Conservation (phyloP, 2,329 filamentous ascomycete genomes). For the Cadophora malorum region DNA sequence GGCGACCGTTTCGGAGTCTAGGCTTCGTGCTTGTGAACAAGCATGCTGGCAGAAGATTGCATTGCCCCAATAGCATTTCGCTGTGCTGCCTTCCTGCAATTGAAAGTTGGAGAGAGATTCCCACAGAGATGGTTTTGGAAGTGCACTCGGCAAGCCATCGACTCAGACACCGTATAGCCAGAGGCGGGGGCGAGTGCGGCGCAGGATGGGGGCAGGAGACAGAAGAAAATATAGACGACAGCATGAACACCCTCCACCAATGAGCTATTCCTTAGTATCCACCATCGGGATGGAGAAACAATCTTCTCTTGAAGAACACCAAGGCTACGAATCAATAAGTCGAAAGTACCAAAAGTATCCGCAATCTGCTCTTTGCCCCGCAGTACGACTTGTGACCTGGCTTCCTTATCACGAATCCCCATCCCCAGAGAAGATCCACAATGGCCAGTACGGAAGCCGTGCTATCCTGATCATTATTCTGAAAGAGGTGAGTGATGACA, state of each 20-base stretch:
- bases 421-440: neutral
- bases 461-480: neutral
- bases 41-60: neutral
- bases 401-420: neutral
- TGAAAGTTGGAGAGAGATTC: too few relatives aligned
- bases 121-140: too few relatives aligned
- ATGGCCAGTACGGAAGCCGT: neutral
- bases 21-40: neutral
- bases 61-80: too few relatives aligned
- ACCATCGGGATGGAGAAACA: too few relatives aligned
- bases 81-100: neutral
- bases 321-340: neutral
- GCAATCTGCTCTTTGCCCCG: neutral
- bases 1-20: neutral
- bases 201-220: neutral
- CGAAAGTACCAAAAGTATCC: neutral
- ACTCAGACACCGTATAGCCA: neutral
- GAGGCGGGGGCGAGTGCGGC: neutral
- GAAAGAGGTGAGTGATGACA: neutral
- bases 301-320: neutral
- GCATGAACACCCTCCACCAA: neutral
- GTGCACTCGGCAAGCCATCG: neutral
- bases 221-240: neutral
- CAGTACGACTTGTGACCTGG: neutral
- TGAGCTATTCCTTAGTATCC: too few relatives aligned